phyloP scores from a whole-genome alignment of 2,329 filamentous ascomycete species.

The Diaporthe aspalathi region DNA sequence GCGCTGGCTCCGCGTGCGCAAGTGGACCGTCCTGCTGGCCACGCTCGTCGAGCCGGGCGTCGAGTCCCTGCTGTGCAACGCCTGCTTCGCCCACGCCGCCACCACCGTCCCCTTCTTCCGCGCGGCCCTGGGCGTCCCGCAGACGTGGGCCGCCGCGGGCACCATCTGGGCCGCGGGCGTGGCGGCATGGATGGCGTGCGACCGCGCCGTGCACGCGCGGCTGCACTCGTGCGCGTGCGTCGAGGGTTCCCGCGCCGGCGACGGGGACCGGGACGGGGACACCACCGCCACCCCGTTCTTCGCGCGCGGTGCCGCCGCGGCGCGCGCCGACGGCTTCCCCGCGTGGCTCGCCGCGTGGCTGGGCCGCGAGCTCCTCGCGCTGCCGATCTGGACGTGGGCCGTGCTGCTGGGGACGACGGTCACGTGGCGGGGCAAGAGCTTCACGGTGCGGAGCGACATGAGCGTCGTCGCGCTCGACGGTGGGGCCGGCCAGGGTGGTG shows the following conservation, averaged over 20 bases:
- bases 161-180: constrained; percentile 76
- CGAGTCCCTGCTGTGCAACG: constrained; percentile 85
- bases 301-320: constrained; percentile 59
- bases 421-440: constrained; percentile 85
- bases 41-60: constrained; percentile 94
- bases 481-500: too few species aligned
- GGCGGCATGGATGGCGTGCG: constrained; percentile 76
- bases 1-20: constrained; percentile 91
- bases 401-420: constrained; percentile 90
- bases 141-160: constrained; percentile 75
- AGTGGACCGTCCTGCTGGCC: constrained; percentile 90
- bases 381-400: constrained; percentile 92
- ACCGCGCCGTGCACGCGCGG: constrained; percentile 78
- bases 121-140: constrained; percentile 62
- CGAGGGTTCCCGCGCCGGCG: constrained; percentile 54
- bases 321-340: constrained; percentile 64
- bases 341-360: constrained; percentile 88
- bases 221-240: constrained; percentile 80
- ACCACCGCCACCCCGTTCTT: constrained; percentile 79
- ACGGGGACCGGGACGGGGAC: constrained; percentile 63
- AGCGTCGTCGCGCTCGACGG: constrained; percentile 68
- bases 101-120: constrained; percentile 78
- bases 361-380: constrained; percentile 81
- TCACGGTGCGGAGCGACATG: constrained; percentile 86
- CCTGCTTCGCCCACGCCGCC: constrained; percentile 81